Evolutionary conservation across 176 grass and related monocot genomes (phyloP), one percentile per base, ranked within the genome.

Genomic region (Triticum dicoccoides): DNA sequence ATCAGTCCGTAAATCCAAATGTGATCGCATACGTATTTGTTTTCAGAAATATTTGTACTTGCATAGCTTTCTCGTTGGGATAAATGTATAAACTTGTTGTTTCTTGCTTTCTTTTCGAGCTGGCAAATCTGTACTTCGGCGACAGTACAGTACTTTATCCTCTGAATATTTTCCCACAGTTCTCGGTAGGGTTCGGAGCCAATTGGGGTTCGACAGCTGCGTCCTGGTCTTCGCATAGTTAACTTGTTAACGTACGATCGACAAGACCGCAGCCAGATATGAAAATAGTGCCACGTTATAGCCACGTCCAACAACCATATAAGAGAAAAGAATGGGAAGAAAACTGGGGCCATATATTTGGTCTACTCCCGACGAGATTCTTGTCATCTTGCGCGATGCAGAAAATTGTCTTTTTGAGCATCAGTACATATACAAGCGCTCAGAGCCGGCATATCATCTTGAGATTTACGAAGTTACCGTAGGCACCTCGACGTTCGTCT

Each of bases 281-380:
- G 80, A 71, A 65, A 83, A 45, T 42, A 56, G 56, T 30, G 32
- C 25, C 89, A 90, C 89, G 84, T 90, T 87, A 79, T 65, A 86
- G 27, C 73, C 88, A 90, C 84, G 73, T 83, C 61, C 84, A 86
- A 73, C 84, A 73, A 83, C 80, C 80, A 42, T 33, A 54, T 33
- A 64, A 3, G 52, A 58, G 34, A 86, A 73, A 83, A 2, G 86
- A 89, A 37, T n/a, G 8, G 0, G 32, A 17, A 52, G 39, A 72
- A 72, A 79, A 15, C 6, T 1, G 65, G 70, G 65, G 73, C 80
- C 84, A 58, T 67, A 83, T 25, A 20, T 83, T 24, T 77, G 23
- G 73, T 90, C 77, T 61, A 38, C 72, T 52, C 82, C 39, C 11
- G 70, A 20, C 65, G 24, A 47, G 39, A 76, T 89, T 77, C 74